A percentile compares a stretch with the other conserved stretches of the same genome.
phyloP scores from a whole-genome alignment of 2,329 filamentous ascomycete species.

The Talaromyces sp. region DNA sequence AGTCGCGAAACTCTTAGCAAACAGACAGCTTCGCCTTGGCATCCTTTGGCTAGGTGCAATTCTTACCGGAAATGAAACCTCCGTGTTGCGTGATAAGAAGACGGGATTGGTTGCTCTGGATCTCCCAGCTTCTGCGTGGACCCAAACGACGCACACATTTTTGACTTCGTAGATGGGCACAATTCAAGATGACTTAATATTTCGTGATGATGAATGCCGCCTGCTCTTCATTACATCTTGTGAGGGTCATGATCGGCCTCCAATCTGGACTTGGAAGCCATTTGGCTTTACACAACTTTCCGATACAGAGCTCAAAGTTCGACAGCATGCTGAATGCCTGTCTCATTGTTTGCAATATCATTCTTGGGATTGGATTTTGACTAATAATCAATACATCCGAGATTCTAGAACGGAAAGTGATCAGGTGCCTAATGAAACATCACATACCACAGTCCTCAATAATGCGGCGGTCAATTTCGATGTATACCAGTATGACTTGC shows the following conservation, averaged over 20 bases:
- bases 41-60: conserved; percentile 28
- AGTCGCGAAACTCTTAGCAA: conserved; percentile 17
- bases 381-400: conserved; percentile 8
- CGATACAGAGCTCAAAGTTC: conserved; percentile 22
- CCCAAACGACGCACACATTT: conserved; percentile 18
- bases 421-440: background rate
- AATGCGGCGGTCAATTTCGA: background rate
- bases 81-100: conserved; percentile 15
- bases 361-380: conserved; percentile 23
- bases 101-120: conserved; percentile 16
- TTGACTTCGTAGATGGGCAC: conserved; percentile 11
- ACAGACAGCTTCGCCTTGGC: conserved; percentile 16
- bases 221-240: conserved; percentile 22
- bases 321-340: conserved; percentile 21
- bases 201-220: conserved; percentile 26
- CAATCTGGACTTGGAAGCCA: conserved; percentile 24
- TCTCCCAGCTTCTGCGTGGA: conserved; percentile 24
- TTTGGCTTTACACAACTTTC: conserved; percentile 20
- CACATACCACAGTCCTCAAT: background rate
- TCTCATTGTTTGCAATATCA: conserved; percentile 25
- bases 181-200: conserved; percentile 10
- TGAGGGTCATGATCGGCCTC: conserved; percentile 17
- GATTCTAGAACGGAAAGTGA: background rate
- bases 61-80: conserved; percentile 13
- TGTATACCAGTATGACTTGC: conserved; percentile 8